A percentile compares a stretch with the other conserved stretches of the same genome.
phyloP scores from a whole-genome alignment of 2,329 filamentous ascomycete genomes.

The Colletotrichum sublineola region DNA sequence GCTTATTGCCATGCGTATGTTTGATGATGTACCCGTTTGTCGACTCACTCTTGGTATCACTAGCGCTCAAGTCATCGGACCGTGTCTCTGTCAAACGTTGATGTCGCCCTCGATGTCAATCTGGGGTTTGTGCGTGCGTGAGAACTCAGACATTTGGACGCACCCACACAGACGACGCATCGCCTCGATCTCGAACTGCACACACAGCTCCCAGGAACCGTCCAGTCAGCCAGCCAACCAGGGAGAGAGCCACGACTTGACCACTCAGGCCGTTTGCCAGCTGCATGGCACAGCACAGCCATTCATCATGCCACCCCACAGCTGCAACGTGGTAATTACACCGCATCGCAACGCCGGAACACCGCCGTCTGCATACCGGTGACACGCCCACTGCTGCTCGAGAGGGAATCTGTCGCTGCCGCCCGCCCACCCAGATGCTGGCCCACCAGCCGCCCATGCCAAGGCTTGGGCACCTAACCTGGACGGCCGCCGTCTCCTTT shows the following conservation, averaged over 20 bases:
- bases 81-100: constrained; percentile 20
- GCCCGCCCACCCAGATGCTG: background rate
- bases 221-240: background rate
- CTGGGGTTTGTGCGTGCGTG: background rate
- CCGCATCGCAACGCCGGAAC: constrained; percentile 22
- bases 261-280: constrained; percentile 13
- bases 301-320: constrained; percentile 37
- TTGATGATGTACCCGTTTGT: constrained; percentile 22
- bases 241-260: background rate
- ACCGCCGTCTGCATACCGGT: constrained; percentile 32
- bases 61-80: constrained; percentile 11
- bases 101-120: constrained; percentile 24
- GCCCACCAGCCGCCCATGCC: no score
- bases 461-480: background rate
- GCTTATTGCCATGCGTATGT: constrained; percentile 29
- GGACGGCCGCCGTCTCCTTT: no score
- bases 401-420: background rate
- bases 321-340: constrained; percentile 23
- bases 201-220: constrained; percentile 6
- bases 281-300: constrained; percentile 25
- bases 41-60: constrained; percentile 28
- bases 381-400: constrained; percentile 9
- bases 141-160: constrained; percentile 4
- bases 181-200: constrained; percentile 7
- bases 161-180: constrained; percentile 4